Conservation (phyloP, 148 eudicot species). For the Polygonum aviculare region DNA sequence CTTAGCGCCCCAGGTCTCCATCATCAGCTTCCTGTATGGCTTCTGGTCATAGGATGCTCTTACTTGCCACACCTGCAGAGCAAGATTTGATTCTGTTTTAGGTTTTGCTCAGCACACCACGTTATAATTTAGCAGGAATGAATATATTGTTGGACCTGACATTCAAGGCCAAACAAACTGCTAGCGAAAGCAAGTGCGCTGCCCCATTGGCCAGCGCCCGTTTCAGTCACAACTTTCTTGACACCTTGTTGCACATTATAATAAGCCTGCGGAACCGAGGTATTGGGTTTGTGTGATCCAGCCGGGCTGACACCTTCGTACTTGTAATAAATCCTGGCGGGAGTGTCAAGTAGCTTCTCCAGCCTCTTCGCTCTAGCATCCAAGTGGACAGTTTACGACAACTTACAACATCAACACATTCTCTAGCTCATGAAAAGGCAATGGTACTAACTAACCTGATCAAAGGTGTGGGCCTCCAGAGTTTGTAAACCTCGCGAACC, state of each 20-base stretch:
- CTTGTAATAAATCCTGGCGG: constrained; percentile 88
- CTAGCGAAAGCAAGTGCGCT: constrained; percentile 86
- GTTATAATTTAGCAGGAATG: not conserved
- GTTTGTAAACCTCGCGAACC: constrained; percentile 63
- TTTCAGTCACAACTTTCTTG: constrained; percentile 85
- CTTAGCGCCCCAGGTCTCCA: constrained; percentile 96
- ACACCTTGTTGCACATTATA: constrained; percentile 80
- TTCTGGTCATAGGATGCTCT: constrained; percentile 94
- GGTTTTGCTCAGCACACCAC: not conserved
- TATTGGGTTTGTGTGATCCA: constrained; percentile 94
- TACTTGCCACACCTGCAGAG: constrained; percentile 83
- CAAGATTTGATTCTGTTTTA: not conserved
- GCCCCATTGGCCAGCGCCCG: constrained; percentile 99
- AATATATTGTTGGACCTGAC: constrained; percentile 50
- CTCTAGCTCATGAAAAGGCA: not conserved
- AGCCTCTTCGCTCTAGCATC: constrained; percentile 72
- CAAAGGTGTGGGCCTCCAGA: constrained; percentile 96
- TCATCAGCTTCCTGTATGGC: constrained; percentile 91
- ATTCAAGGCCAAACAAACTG: constrained; percentile 75
- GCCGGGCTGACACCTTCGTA: constrained; percentile 98
- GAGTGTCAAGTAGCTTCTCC: constrained; percentile 91
- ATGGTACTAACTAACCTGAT: constrained; percentile 45
- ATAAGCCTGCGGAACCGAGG: constrained; percentile 91
- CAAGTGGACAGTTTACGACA: not conserved
- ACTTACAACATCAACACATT: not conserved